Conservation (phyloP, 2,329 filamentous ascomycete species). For the Dothistroma pini region DNA sequence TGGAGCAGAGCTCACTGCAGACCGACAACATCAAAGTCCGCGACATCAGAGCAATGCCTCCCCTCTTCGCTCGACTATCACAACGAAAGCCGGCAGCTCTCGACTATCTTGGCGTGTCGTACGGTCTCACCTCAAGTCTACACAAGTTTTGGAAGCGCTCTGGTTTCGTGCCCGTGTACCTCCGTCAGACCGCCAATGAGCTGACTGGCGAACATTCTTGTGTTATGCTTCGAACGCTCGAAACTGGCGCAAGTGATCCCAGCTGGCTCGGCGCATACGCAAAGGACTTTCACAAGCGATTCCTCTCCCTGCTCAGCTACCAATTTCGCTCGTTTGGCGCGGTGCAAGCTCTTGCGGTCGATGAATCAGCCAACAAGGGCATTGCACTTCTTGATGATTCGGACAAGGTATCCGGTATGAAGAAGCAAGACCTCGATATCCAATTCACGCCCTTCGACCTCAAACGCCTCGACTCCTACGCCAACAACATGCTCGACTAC, state of each 20-base stretch:
- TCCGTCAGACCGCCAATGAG: conserved; percentile 93
- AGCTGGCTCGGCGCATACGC: conserved; percentile 89
- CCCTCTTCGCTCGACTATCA: conserved; percentile 81
- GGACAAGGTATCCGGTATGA: conserved; percentile 55
- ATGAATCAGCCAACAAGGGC: conserved; percentile 75
- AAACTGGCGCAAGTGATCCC: conserved; percentile 57
- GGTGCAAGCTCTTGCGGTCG: conserved; percentile 76
- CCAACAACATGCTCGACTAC: conserved; percentile 96
- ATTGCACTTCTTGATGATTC: conserved; percentile 58
- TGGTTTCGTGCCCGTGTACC: conserved; percentile 82
- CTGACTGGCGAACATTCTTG: conserved; percentile 96
- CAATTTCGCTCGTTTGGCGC: conserved; percentile 83
- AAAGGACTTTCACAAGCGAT: conserved; percentile 91
- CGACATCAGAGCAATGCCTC: conserved; percentile 87
- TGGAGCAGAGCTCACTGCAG: conserved; percentile 70
- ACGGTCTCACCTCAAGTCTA: conserved; percentile 78
- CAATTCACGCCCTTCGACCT: conserved; percentile 87
- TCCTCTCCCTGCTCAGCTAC: conserved; percentile 83
- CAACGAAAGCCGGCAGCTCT: conserved; percentile 76
- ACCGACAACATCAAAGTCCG: conserved; percentile 86
- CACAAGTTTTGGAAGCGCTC: conserved; percentile 97
- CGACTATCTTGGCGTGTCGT: conserved; percentile 94
- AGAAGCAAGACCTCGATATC: conserved; percentile 71
- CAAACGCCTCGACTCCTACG: conserved; percentile 91
- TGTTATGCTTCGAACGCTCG: conserved; percentile 86